Conservation (phyloP, 345 rosid species). For the Eucalyptus urophylla region DNA sequence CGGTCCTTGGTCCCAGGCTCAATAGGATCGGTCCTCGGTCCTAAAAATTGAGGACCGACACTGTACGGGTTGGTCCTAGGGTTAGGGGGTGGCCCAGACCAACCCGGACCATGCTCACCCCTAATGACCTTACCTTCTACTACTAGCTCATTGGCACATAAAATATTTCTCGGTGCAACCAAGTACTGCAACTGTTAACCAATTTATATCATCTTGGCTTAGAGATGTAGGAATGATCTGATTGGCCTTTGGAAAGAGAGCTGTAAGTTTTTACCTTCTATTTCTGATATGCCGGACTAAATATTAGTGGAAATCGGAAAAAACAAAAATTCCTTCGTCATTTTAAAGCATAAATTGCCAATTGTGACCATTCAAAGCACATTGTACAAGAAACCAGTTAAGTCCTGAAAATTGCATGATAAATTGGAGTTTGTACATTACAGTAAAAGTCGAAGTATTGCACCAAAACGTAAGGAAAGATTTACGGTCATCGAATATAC, state of each 20-base stretch:
- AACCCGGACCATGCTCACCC: too few species aligned
- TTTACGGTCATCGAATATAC: too few species aligned
- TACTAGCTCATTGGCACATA: neutral
- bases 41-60: too few species aligned
- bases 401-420: too few species aligned
- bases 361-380: too few species aligned
- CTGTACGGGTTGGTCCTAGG: too few species aligned
- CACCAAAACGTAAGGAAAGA: too few species aligned
- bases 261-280: neutral
- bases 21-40: too few species aligned
- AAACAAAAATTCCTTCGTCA: fast-evolving
- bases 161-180: neutral
- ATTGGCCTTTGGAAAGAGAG: neutral
- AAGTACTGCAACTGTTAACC: neutral
- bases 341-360: neutral
- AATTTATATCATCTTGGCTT: neutral
- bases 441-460: fast-evolving
- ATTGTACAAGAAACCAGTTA: neutral
- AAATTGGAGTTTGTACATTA: too few species aligned
- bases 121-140: neutral
- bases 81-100: too few species aligned
- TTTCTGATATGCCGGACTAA: neutral
- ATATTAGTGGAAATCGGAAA: neutral
- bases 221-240: neutral
- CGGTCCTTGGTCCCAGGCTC: too few species aligned